These are phyloP conservation scores for Withania somnifera DNA, from an alignment of 305 asterid genomes.

Conservation along the genomic window DNA sequence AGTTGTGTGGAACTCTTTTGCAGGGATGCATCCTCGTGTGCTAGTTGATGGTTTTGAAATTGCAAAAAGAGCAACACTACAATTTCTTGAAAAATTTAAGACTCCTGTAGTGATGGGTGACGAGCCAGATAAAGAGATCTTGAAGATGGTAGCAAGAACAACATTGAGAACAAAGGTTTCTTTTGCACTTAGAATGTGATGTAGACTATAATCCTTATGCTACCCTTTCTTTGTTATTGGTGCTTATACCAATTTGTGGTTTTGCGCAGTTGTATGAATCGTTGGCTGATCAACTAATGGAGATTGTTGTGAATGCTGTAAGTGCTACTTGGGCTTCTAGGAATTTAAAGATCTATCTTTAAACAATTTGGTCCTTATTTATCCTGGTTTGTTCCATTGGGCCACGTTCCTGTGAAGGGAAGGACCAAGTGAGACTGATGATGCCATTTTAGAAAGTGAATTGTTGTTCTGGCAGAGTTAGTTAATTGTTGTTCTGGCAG, in stretches of 20 bases:
- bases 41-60: slow-evolving; percentile 96
- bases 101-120: slow-evolving; percentile 89
- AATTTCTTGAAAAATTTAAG: slow-evolving; percentile 87
- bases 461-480: not conserved
- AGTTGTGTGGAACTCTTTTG: slow-evolving; percentile 5
- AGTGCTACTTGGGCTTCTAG: slow-evolving; percentile 27
- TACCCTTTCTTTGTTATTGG: not conserved
- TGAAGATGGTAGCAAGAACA: slow-evolving; percentile 98
- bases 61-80: slow-evolving; percentile 85
- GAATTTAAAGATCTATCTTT: not conserved
- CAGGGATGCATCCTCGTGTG: slow-evolving; percentile 99
- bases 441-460: not conserved
- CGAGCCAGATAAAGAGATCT: slow-evolving; percentile 90
- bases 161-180: slow-evolving; percentile 85
- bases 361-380: not conserved
- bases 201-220: not conserved
- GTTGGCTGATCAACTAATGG: slow-evolving; percentile 93
- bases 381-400: not conserved
- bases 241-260: slow-evolving; percentile 6
- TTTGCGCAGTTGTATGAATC: slow-evolving; percentile 71
- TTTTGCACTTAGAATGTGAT: not conserved
- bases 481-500: not conserved
- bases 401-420: not conserved
- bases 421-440: not conserved
- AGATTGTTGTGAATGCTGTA: slow-evolving; percentile 75